A percentile compares a stretch with the other conserved stretches of the same genome.
Evolutionary conservation across 768 basidiomycete species (phyloP).

Genomic region (Tephrocybe sp.): DNA sequence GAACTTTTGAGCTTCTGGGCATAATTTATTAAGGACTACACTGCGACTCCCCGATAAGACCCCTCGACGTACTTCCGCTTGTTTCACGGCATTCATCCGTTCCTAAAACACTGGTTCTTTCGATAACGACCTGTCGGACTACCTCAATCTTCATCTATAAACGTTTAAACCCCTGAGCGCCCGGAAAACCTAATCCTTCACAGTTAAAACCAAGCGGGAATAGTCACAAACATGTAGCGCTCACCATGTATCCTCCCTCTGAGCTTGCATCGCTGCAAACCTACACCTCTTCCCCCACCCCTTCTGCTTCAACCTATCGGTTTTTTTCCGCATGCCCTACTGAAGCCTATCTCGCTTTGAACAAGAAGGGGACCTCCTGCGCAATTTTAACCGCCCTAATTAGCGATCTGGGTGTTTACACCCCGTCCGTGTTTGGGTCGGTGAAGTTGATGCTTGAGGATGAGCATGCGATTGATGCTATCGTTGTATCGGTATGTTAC

Average conservation of each 20-base stretch:
- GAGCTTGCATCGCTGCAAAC: conserved; percentile 1
- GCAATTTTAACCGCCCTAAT: conserved; percentile 43
- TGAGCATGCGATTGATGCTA: conserved; percentile 44
- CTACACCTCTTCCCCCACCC: conserved; percentile 24
- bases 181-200: neutral
- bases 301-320: neutral
- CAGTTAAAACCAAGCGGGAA: neutral
- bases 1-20: conserved; percentile 1
- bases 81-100: neutral
- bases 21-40: conserved; percentile 6
- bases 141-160: conserved; percentile 8
- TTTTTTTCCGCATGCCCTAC: neutral
- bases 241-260: conserved; percentile 16
- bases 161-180: conserved; percentile 2
- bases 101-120: conserved; percentile 1
- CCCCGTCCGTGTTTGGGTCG: conserved; percentile 24
- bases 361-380: conserved; percentile 37
- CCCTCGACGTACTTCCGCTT: conserved; percentile 6
- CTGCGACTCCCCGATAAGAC: conserved; percentile 2
- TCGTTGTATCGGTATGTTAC: conserved; percentile 44
- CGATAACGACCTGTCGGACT: neutral
- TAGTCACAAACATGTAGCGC: neutral
- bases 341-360: conserved; percentile 5
- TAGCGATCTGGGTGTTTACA: conserved; percentile 36
- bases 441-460: conserved; percentile 33